Evolutionary conservation across 2,329 filamentous ascomycete species (phyloP).

Genomic region (Escovopsis sp.): DNA sequence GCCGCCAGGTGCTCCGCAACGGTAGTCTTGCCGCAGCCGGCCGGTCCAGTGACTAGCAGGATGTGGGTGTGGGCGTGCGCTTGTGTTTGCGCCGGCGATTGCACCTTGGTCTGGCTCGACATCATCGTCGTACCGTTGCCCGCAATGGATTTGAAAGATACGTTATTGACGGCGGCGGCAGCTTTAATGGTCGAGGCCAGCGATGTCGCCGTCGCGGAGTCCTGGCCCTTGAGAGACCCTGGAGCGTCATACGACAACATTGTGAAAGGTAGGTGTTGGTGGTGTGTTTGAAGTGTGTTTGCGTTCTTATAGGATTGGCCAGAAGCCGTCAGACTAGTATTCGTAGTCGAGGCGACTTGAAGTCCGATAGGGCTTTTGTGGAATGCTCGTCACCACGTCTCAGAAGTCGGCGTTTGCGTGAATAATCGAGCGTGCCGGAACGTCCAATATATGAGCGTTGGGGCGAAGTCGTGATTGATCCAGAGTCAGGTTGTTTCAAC

Average conservation of each 20-base stretch:
- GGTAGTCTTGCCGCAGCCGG: constrained; percentile 67
- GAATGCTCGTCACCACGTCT: too few species aligned
- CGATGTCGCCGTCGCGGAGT: constrained; percentile 13
- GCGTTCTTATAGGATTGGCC: not conserved
- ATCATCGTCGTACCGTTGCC: constrained; percentile 13
- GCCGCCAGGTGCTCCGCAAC: constrained; percentile 52
- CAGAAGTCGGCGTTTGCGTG: too few species aligned
- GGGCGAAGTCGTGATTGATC: too few species aligned
- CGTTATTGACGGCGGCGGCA: not conserved
- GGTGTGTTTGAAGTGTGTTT: not conserved
- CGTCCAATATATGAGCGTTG: too few species aligned
- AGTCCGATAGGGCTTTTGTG: too few species aligned
- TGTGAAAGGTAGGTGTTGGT: not conserved
- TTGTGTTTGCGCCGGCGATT: too few species aligned
- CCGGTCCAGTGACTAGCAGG: constrained; percentile 67
- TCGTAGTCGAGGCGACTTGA: too few species aligned
- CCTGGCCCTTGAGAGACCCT: constrained; percentile 18
- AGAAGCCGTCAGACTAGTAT: too few species aligned
- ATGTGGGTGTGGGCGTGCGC: constrained; percentile 43
- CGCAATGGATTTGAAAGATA: constrained; percentile 11
- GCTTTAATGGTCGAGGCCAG: constrained; percentile 2
- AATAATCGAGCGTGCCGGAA: too few species aligned
- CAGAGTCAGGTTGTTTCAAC: too few species aligned
- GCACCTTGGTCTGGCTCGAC: constrained; percentile 9
- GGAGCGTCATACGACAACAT: not conserved